Evolutionary conservation across 495 filamentous ascomycete species (phyloP), one percentile per base, ranked within the genome.

Genomic region (Penicillium bovifimosum): DNA sequence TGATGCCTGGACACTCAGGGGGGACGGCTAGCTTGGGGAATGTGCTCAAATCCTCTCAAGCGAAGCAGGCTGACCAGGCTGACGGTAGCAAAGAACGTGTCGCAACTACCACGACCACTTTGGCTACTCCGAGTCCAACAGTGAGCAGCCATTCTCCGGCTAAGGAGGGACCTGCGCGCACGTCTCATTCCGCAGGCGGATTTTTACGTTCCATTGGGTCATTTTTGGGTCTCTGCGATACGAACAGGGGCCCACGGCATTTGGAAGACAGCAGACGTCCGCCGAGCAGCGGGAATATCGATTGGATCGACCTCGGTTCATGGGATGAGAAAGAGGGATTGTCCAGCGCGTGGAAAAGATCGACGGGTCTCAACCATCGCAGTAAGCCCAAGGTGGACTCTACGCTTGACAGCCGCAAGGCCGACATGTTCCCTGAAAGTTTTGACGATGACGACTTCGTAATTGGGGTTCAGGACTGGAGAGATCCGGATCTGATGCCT

Each of bases 381-480:
- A 52, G 20, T 40, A 35, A 54, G 9, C 42, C 27, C 45, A 66
- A 63, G 36, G 7, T 28, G 2, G 55, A 57, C 11, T 45, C 46
- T 28, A 41, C 33, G 7, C 18, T 63, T 35, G 40, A 42, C 49
- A 28, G 57, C 47, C 58, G 67, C 47, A 58, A 54, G 32, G 52
- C 59, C 9, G 60, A 62, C 7, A 45, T 64, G 10, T 41, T 50
- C 16, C 40, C 59, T 11, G 61, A 61, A 28, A 47, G 50, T 34
- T 64, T 56, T 28, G 65, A 76, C 36, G 76, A 71, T 7, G 88
- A 91, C 68, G 83, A 80, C 47, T 96, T 95, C 66, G 81, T 88
- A n/a, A 96, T 95, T 63, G 90, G 90, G 2, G 85, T 95, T 10
- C 90, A 96, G 54, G 90, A 96, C 58, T 95, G 90, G 90, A 83